phyloP scores from a whole-genome alignment of 441 rosid genomes.

The Pelargonium citronellum region DNA sequence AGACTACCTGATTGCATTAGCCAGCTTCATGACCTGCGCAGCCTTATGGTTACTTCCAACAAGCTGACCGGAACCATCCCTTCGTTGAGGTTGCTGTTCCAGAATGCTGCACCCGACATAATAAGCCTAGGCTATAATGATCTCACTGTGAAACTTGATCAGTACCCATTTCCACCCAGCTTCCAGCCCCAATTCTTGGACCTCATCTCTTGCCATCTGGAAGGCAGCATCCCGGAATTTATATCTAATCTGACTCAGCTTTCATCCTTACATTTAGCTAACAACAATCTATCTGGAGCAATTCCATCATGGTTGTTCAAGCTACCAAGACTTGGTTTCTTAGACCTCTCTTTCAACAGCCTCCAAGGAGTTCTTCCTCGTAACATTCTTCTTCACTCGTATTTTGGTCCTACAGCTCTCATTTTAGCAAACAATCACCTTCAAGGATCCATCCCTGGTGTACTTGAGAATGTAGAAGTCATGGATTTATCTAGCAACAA shows the following conservation, averaged over 20 bases:
- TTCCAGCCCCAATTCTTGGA: neutral
- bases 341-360: constrained; percentile 12
- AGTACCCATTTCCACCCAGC: neutral
- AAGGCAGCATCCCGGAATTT: constrained; percentile 23
- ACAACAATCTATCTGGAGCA: constrained; percentile 4
- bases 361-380: constrained; percentile 10
- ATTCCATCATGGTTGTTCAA: constrained; percentile 12
- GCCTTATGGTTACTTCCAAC: neutral
- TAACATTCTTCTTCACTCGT: constrained; percentile 1
- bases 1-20: constrained; percentile 24
- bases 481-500: constrained; percentile 9
- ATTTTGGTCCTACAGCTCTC: neutral
- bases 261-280: constrained; percentile 3
- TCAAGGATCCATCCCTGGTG: constrained; percentile 12
- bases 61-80: constrained; percentile 21
- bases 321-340: constrained; percentile 5
- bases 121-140: neutral
- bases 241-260: constrained; percentile 20
- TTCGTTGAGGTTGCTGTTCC: neutral
- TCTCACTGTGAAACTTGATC: neutral
- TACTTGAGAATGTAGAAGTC: constrained; percentile 14
- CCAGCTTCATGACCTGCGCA: constrained; percentile 14
- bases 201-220: constrained; percentile 7
- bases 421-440: neutral
- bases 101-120: neutral